A percentile compares a stretch with the other conserved stretches of the same genome.
Evolutionary conservation across 177 flowering plant genomes (phyloP).

Genomic region (Telopea speciosissima): DNA sequence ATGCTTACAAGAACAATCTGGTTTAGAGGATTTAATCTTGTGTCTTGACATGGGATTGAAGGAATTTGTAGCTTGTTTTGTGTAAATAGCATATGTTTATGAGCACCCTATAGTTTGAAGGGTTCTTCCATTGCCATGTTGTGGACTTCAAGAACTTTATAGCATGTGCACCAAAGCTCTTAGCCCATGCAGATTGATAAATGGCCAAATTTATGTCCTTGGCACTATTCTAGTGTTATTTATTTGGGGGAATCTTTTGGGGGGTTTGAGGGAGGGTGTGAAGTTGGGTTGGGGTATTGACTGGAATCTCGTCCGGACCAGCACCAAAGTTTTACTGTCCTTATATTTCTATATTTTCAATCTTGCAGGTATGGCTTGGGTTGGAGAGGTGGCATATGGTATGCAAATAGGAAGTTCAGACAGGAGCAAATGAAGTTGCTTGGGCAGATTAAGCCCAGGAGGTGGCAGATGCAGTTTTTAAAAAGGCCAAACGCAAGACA

Average conservation of each 20-base stretch:
- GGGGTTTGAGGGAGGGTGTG: too few relatives aligned
- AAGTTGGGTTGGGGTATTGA: too few relatives aligned
- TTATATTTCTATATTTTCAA: neutral
- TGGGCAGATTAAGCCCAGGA: conserved; percentile 57
- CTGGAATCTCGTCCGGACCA: neutral
- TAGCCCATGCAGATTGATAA: too few relatives aligned
- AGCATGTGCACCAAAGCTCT: neutral
- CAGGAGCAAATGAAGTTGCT: conserved; percentile 72
- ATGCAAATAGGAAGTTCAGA: conserved; percentile 49
- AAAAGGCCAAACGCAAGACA: conserved; percentile 32
- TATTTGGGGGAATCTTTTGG: too few relatives aligned
- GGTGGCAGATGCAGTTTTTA: conserved; percentile 53
- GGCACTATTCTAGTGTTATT: too few relatives aligned
- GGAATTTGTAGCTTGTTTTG: neutral
- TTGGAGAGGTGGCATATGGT: conserved; percentile 70
- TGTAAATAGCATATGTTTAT: too few relatives aligned
- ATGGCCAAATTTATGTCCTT: neutral
- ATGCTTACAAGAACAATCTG: neutral
- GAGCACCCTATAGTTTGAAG: neutral
- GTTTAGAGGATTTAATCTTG: too few relatives aligned
- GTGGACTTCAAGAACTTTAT: neutral
- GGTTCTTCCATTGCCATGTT: neutral
- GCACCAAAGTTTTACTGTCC: neutral
- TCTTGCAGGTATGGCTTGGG: conserved; percentile 62
- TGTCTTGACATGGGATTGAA: neutral